phyloP scores from a whole-genome alignment of 208 protist genomes.

The Balamuthia mandrillaris region DNA sequence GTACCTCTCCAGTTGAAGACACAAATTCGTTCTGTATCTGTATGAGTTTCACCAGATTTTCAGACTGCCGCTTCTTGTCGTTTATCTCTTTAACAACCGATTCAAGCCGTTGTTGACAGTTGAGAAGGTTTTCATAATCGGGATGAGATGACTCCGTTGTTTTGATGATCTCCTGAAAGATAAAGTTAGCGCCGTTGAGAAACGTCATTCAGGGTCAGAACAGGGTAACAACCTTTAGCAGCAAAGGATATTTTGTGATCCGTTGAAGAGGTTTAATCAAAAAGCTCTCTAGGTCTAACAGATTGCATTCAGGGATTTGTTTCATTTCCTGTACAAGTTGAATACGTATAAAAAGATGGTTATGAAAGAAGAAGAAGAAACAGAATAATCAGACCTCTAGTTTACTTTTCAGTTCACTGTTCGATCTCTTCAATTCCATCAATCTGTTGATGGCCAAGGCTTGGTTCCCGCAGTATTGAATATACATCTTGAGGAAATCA shows the following conservation, averaged over 20 bases:
- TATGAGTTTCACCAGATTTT: not conserved
- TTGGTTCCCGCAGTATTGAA: slow-evolving; percentile 17
- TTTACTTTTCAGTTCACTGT: not conserved
- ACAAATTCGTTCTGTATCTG: not conserved
- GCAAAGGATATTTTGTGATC: not conserved
- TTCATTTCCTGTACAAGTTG: slow-evolving; percentile 27
- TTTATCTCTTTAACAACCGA: not conserved
- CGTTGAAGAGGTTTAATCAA: slow-evolving; percentile 20
- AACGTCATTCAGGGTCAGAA: no score
- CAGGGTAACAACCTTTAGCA: no score
- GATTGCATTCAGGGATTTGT: not conserved
- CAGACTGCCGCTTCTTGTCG: not conserved
- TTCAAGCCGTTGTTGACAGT: not conserved
- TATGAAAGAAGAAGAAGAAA: no score
- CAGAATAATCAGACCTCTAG: no score
- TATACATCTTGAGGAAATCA: slow-evolving; percentile 5
- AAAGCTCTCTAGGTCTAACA: slow-evolving; percentile 14
- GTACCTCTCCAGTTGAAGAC: no score
- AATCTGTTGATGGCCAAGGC: not conserved
- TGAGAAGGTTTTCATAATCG: not conserved
- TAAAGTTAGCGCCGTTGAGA: no score
- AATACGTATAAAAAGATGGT: no score
- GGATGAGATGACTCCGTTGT: no score
- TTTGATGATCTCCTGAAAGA: no score
- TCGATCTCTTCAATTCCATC: not conserved